Percentiles rank a stretch among this genome's conserved stretches.
phyloP scores from a whole-genome alignment of 1,139 yeast genomes.

The Saccharomyces hybrid region DNA sequence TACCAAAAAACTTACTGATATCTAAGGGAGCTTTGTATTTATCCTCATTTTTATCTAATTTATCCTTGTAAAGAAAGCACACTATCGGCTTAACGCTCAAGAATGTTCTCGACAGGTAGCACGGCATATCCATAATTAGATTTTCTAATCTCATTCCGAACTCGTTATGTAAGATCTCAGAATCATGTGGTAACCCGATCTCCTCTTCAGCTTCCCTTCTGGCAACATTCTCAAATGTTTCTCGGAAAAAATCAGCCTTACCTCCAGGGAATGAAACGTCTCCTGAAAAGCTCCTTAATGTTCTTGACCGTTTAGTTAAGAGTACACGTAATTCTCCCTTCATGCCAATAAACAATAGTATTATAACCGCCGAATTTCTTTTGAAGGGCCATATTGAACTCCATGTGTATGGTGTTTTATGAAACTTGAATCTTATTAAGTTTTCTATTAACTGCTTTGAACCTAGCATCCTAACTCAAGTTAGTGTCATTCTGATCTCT shows the following conservation, averaged over 20 bases:
- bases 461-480: not conserved
- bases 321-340: conserved; percentile 70
- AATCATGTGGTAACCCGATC: conserved; percentile 58
- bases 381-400: conserved; percentile 32
- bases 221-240: conserved; percentile 64
- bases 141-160: conserved; percentile 43
- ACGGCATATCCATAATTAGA: conserved; percentile 42
- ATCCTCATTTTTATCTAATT: conserved; percentile 29
- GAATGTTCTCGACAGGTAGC: conserved; percentile 71
- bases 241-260: conserved; percentile 59
- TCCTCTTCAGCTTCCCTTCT: conserved; percentile 83
- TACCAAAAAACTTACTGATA: conserved; percentile 22
- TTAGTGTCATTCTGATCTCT: not conserved
- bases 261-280: conserved; percentile 91
- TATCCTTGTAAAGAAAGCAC: conserved; percentile 46
- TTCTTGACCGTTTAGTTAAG: conserved; percentile 66
- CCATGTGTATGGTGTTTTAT: not conserved
- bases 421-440: not conserved
- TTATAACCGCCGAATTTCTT: conserved; percentile 69
- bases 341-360: conserved; percentile 61
- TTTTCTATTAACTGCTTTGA: not conserved
- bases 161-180: conserved; percentile 38
- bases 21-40: conserved; percentile 33
- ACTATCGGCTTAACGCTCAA: conserved; percentile 78
- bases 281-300: conserved; percentile 68